Conservation (phyloP, 1,139 yeast genomes). For the Taphrina deformans region DNA sequence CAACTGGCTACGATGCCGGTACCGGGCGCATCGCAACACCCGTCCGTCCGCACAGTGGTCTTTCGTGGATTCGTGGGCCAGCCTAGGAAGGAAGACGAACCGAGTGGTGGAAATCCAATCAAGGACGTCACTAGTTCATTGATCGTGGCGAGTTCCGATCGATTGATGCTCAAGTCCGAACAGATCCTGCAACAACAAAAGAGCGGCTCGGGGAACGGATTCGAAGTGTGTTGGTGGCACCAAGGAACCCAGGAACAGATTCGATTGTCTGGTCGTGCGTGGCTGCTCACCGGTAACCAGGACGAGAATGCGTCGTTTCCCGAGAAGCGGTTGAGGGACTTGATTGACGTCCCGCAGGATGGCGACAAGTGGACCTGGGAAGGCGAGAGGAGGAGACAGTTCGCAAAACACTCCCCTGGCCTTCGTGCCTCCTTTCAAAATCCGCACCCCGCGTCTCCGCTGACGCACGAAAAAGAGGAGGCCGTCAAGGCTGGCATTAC, state of each 20-base stretch:
- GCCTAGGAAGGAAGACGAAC: constrained; percentile 30
- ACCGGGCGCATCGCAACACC: constrained; percentile 13
- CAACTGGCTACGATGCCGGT: constrained; percentile 31
- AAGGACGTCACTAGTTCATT: constrained; percentile 13
- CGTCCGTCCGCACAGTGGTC: constrained; percentile 27
- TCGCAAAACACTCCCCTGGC: constrained; percentile 31
- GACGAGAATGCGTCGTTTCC: constrained; percentile 20
- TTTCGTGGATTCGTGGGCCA: constrained; percentile 32
- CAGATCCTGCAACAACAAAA: constrained; percentile 38
- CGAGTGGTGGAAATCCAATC: constrained; percentile 31
- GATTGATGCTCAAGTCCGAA: constrained; percentile 26
- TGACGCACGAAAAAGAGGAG: constrained; percentile 17
- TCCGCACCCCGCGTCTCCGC: constrained; percentile 23
- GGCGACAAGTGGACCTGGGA: constrained; percentile 25
- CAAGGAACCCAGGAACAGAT: constrained; percentile 33
- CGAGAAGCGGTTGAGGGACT: neutral
- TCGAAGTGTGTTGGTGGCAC: constrained; percentile 34
- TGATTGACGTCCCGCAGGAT: neutral
- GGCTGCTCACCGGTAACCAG: constrained; percentile 11
- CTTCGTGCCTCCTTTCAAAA: constrained; percentile 26
- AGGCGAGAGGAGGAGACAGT: constrained; percentile 25
- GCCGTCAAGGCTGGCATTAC: constrained; percentile 7
- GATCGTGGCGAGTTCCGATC: constrained; percentile 10
- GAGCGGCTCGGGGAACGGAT: constrained; percentile 33
- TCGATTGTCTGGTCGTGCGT: constrained; percentile 25